Evolutionary conservation across 495 filamentous ascomycete species (phyloP), one percentile per base, ranked within the genome.

Genomic region (Lophiostoma macrostomum): DNA sequence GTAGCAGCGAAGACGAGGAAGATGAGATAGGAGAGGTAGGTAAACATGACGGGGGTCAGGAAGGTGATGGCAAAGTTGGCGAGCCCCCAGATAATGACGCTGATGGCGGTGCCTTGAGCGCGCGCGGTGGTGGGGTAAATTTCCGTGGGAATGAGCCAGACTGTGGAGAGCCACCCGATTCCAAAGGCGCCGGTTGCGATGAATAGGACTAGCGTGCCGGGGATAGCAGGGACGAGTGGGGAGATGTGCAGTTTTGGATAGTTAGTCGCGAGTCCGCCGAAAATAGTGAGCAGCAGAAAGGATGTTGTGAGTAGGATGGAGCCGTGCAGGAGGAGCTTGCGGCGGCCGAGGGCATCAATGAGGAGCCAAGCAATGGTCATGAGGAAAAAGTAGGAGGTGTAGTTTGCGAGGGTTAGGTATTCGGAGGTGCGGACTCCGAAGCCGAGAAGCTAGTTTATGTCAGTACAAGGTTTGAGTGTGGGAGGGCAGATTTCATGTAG

Each of bases 111-210:
- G 5, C 76, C 79, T 61, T 76, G 73, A 14, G 78, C 78, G 20
- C 79, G 67, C 10, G 79, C 76, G 11, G 71, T 73, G 19, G 69
- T 76, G 8, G 79, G 75, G 56, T 73, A 81, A 51, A 82, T 80
- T 54, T 82, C 78, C 0, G 79, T 82, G 2, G 79, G 79, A 42
- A 82, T 79, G 12, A 81, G 64, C 79, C 77, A 82, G 34, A 74
- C 68, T 5, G 79, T 73, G 1, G 76, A 58, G 7, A 82, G 64
- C 79, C 78, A 82, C 29, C 74, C 77, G 36, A 80, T 74, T 29
- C 79, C 79, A 61, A 82, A 82, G 31, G 73, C 72, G 1, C 75
- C 74, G 5, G 79, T 82, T 6, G 77, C 75, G 13, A 76, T 40
- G 58, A 67, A 80, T 1, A 82, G 64, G 3, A 64, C 59, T 0